phyloP scores from a whole-genome alignment of 495 filamentous ascomycete genomes.

The Xylaria flabelliformis region DNA sequence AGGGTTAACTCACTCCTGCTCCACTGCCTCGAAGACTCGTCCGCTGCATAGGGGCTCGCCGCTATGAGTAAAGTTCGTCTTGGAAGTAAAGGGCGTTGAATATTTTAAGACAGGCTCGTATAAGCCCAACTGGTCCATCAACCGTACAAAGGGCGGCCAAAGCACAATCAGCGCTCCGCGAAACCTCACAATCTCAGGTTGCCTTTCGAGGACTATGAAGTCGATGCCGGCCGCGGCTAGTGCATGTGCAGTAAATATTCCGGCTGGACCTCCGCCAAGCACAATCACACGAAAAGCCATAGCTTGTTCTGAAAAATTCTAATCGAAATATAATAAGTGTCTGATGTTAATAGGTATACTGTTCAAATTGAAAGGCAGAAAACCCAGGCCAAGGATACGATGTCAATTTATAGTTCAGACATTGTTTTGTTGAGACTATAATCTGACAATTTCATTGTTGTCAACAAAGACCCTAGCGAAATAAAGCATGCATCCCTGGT shows the following conservation, averaged over 20 bases:
- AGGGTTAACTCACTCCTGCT: constrained; percentile 28
- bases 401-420: constrained; percentile 6
- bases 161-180: constrained; percentile 45
- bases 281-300: constrained; percentile 55
- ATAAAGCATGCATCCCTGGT: not conserved
- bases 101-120: constrained; percentile 36
- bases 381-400: not conserved
- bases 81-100: constrained; percentile 4
- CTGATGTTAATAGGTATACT: not conserved
- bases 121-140: constrained; percentile 48
- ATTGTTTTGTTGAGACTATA: not conserved
- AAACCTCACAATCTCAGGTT: constrained; percentile 43
- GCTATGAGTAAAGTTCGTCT: constrained; percentile 21
- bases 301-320: not conserved
- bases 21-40: constrained; percentile 18
- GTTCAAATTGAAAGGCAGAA: not conserved
- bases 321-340: not conserved
- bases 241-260: constrained; percentile 54
- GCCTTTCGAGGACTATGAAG: constrained; percentile 55
- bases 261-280: constrained; percentile 56
- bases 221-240: constrained; percentile 53
- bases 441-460: not conserved
- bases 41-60: constrained; percentile 16
- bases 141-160: constrained; percentile 37
- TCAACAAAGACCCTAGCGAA: not conserved